Evolutionary conservation across 257 asterid genomes (phyloP), one percentile per base, ranked within the genome.

Genomic region (Solanum pimpinellifolium): DNA sequence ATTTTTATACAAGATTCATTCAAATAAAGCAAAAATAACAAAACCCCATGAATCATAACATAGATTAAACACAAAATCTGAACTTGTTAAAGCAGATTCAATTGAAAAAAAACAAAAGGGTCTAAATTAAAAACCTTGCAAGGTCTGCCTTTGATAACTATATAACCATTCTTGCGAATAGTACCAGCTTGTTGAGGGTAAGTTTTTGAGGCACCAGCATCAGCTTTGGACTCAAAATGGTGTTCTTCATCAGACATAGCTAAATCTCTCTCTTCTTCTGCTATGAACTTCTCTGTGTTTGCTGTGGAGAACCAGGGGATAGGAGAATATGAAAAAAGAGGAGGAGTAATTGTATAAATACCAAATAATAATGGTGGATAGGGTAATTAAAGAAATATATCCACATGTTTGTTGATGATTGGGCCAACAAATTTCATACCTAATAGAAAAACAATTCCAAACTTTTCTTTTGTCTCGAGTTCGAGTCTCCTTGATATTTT

Each of bases 161-260:
- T 66, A 20, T 90, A 86, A 59, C 92, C 92, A 72, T 29, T 90
- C 89, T 90, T 90, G 62, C 90, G 90, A 62, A 90, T 88, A 29
- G 90, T 90, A 27, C 90, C 92, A 44, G 92, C 92, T 68, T 90
- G 92, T 60, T 90, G 92, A 11, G 92, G 92, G 84, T 37, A 88
- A n/a, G 89, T 89, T 80, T 80, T 80, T 16, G 85, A 80, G 14
- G 85, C 85, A 16, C 68, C 85, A 47, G 68, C 85, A 49, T 81
- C 85, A 16, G 85, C 85, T 81, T 81, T 81, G 25, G 85, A 81
- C 44, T 81, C 85, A 81, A 81, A 81, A 81, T 81, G 85, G 69
- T 81, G 85, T 81, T 81, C 85, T 81, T 81, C 69, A 11, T 81
- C 85, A 49, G 69, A 81, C 85, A 81, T 47, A 18, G 66, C 80